Percentiles rank a stretch among this genome's conserved stretches.
These are phyloP conservation scores for Sporopachydermia quercuum DNA, from an alignment of 805 yeast genomes.

Conservation along the genomic window DNA sequence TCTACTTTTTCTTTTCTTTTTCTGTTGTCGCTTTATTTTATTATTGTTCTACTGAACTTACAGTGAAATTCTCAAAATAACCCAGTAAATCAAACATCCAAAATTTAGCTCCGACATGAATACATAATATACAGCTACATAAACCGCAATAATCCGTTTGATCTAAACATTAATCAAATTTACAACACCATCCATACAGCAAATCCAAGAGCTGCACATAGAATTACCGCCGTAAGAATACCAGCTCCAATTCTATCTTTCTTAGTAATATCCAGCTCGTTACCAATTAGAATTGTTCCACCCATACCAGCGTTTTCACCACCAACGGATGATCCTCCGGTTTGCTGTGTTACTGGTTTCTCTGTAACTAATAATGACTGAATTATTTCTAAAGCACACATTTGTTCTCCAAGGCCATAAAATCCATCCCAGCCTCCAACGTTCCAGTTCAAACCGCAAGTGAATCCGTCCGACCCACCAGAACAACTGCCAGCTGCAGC, in stretches of 20 bases:
- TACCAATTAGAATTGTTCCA: conserved; percentile 10
- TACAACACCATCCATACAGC: conserved; percentile 67
- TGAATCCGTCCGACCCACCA: conserved; percentile 69
- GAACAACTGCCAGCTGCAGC: conserved; percentile 71
- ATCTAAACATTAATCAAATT: too few relatives aligned
- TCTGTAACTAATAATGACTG: conserved; percentile 26
- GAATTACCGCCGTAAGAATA: conserved; percentile 60
- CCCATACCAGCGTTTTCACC: conserved; percentile 54
- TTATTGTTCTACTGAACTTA: too few relatives aligned
- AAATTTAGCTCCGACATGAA: too few relatives aligned
- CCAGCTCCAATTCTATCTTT: conserved; percentile 87
- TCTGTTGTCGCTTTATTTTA: too few relatives aligned
- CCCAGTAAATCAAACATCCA: too few relatives aligned
- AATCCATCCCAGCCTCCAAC: conserved; percentile 42
- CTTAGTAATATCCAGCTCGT: conserved; percentile 32
- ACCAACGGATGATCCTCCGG: conserved; percentile 63
- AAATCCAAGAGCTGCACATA: conserved; percentile 46
- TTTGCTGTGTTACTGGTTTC: conserved; percentile 40
- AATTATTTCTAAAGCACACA: conserved; percentile 57
- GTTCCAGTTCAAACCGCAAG: conserved; percentile 72
- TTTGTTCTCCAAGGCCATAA: conserved; percentile 78
- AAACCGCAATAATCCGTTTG: too few relatives aligned
- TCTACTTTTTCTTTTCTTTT: too few relatives aligned
- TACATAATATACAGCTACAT: too few relatives aligned
- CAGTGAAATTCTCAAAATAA: too few relatives aligned